phyloP scores from a whole-genome alignment of 2,329 filamentous ascomycete genomes.

The Passalora sequoiae region DNA sequence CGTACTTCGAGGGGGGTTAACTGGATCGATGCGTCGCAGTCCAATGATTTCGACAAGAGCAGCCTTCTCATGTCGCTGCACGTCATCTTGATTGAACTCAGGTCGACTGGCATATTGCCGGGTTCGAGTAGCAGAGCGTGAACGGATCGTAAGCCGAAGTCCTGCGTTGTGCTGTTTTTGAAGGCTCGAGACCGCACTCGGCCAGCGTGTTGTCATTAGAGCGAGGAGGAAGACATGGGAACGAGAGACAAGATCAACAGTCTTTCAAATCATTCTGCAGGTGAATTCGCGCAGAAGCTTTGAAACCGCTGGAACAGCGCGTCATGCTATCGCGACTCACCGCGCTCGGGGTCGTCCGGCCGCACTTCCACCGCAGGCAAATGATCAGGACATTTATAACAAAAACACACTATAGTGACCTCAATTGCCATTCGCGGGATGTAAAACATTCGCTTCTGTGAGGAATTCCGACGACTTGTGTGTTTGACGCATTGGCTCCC shows the following conservation, averaged over 20 bases:
- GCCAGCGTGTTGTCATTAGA: slow-evolving; percentile 35
- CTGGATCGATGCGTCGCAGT: slow-evolving; percentile 41
- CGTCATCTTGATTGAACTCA: slow-evolving; percentile 7
- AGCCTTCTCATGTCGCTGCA: slow-evolving; percentile 17
- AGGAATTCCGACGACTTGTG: no score
- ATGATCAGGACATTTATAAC: no score
- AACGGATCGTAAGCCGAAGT: slow-evolving; percentile 3
- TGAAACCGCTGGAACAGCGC: neutral
- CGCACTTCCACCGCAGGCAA: no score
- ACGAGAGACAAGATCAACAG: neutral
- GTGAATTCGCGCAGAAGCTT: neutral
- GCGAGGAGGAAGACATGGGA: slow-evolving; percentile 9
- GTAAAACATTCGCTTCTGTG: no score
- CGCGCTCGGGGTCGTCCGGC: no score
- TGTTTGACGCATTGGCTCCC: no score
- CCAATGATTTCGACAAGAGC: slow-evolving; percentile 17
- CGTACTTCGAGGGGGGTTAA: slow-evolving; percentile 71
- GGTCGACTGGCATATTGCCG: slow-evolving; percentile 6
- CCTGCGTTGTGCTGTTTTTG: slow-evolving; percentile 10
- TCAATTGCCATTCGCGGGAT: no score
- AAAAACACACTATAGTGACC: no score
- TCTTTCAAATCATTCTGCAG: neutral
- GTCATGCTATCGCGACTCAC: neutral
- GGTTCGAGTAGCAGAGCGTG: slow-evolving; percentile 1
- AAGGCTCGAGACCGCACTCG: slow-evolving; percentile 30